Evolutionary conservation across 2,329 filamentous ascomycete species (phyloP).

Genomic region (Beauveria asiatica): DNA sequence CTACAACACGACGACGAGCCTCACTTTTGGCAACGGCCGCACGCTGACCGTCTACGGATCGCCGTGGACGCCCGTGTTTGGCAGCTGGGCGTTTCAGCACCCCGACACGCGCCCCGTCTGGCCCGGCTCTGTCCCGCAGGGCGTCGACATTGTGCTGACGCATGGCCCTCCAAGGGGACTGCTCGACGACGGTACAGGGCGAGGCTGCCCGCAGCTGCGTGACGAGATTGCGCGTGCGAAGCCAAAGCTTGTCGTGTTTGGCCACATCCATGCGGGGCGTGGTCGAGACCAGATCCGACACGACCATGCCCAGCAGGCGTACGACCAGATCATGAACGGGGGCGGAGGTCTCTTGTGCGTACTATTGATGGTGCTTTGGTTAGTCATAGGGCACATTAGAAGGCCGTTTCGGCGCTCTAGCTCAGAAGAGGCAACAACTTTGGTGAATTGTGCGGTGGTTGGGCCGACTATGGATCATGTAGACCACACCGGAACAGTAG

Average conservation of each 20-base stretch:
- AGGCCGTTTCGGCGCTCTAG: background rate
- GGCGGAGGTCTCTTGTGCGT: background rate
- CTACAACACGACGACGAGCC: constrained; percentile 18
- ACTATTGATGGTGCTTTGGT: background rate
- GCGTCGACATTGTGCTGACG: constrained; percentile 29
- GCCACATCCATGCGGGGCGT: constrained; percentile 28
- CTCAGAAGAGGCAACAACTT: background rate
- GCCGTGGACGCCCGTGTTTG: constrained; percentile 23
- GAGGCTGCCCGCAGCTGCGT: constrained; percentile 24
- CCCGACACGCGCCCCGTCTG: constrained; percentile 18
- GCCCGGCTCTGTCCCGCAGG: constrained; percentile 16
- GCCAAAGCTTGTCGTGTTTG: constrained; percentile 29
- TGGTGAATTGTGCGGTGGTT: constrained; percentile 5
- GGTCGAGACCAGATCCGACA: constrained; percentile 21
- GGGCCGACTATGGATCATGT: background rate
- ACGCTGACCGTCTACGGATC: constrained; percentile 26
- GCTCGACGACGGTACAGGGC: constrained; percentile 22
- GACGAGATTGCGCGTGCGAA: constrained; percentile 22
- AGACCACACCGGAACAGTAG: background rate
- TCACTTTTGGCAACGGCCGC: constrained; percentile 21
- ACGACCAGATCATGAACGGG: constrained; percentile 13
- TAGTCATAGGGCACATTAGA: background rate
- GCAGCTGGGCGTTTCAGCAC: constrained; percentile 35
- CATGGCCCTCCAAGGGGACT: constrained; percentile 29
- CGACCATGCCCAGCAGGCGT: constrained; percentile 19